Evolutionary conservation across 495 filamentous ascomycete genomes (phyloP), one percentile per base, ranked within the genome.

Genomic region (Penicillium atrosanguineum): DNA sequence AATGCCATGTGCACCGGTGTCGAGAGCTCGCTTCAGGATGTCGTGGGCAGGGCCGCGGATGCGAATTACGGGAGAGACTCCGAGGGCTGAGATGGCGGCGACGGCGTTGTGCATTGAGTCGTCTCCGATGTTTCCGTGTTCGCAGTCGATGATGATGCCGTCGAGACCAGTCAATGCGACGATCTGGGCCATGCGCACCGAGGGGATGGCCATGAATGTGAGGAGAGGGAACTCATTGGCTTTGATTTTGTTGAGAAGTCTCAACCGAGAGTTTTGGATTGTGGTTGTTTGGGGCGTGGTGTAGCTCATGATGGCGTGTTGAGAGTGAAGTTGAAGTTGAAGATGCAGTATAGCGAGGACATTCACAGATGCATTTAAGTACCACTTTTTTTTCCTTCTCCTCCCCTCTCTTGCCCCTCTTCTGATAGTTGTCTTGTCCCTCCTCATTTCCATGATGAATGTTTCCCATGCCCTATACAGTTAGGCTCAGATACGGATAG

Each of bases 61-160:
- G 52, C 86, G 77, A 28, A 89, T 83, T 40, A 89, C 73, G 0
- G 86, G 86, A 5, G 79, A 83, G 2, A 83, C 83, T 2, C 84
- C 84, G 48, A 82, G 79, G 20, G 83, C 76, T 16, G 84, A 84
- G 41, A 87, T 83, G 4, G 84, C 83, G 21, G 87, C 84, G 28
- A 93, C 88, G 3, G 87, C 83, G 53, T 91, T 89, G 62, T 94
- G 90, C 90, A 94, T 94, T 12, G 82, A 79, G 36, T 80, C 82
- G 70, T 93, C 88, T 79, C 57, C 59, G 26, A 68, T 58, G 57
- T 61, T 56, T 15, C 65, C 65, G 29, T 68, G 62, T 34, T 66
- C 65, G 18, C 51, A 57, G 37, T 68, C 65, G 21, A 68, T 57
- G 36, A 71, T 64, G 43, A 71, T 67, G 25, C 63, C 65, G 48